Evolutionary conservation across 495 filamentous ascomycete genomes (phyloP), one percentile per base, ranked within the genome.

Genomic region (Haplographium delicatum): DNA sequence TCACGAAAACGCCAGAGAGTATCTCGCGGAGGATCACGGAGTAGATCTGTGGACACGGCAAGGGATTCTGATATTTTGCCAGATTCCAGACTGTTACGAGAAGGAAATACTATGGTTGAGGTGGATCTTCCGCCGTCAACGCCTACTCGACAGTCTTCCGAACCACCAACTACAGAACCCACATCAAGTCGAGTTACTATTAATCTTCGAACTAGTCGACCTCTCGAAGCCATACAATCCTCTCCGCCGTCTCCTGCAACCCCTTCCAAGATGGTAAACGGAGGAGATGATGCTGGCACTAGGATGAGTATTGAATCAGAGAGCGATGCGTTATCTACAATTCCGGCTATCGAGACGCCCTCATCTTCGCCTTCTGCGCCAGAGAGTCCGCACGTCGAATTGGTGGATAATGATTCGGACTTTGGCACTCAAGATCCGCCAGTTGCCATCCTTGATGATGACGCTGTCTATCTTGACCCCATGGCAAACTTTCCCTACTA

Each of bases 1-100:
- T 70, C 75, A 42, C 64, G 74, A 42, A 80, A 80, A 60, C 73
- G 76, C 9, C 73, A 72, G 44, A 67, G 56, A 50, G 31, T 54
- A 0, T 58, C 59, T 1, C 35, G 52, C 18, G 48, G 56, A 34
- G 52, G 52, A 9, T 62, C 59, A 24, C 34, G 59, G 23, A 62
- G 59, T 30, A 50, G 44, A 24, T 62, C 59, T 15, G 53, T 55
- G n/a, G 59, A 62, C 41, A 51, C 55, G 13, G 40, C 43, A 5
- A 24, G 28, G 6, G 49, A 55, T 25, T 41, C 46, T 13, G 53
- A 52, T 28, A 34, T 37, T 26, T 16, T 18, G 70, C 47, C 73
- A 67, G 27, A 74, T 67, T 28, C 63, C 63, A 45, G 66, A 62
- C 35, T 64, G 58, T 41, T 72, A 65, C 11, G 61, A 66, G 46